Evolutionary conservation across 352 stramenopile species (phyloP).

Genomic region (Phytophthora pisi): DNA sequence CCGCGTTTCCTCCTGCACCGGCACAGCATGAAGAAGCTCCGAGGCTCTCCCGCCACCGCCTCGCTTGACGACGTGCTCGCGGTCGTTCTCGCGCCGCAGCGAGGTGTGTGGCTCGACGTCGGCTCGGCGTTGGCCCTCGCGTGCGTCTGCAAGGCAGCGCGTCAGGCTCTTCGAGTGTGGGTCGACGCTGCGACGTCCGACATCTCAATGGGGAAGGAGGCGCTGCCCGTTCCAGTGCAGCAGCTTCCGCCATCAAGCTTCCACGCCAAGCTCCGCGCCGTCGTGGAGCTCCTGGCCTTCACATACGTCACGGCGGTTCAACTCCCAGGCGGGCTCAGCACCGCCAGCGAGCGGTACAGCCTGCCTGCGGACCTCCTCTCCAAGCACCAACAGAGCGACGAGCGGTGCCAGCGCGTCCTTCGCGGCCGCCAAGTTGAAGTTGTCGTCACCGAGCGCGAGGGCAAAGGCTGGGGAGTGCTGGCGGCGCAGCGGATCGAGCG

Average conservation of each 20-base stretch:
- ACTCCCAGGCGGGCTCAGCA: constrained; percentile 18
- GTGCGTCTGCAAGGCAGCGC: constrained; percentile 7
- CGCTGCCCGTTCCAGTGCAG: constrained; percentile 23
- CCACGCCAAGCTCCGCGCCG: constrained; percentile 1
- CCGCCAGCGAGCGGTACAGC: constrained; percentile 15
- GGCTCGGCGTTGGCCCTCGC: constrained; percentile 19
- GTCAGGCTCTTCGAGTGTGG: constrained; percentile 12
- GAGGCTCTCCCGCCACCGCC: background rate
- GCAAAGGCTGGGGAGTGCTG: constrained; percentile 58
- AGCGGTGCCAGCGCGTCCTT: constrained; percentile 31
- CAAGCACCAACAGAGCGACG: constrained; percentile 23
- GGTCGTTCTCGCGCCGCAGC: constrained; percentile 20
- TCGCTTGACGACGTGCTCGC: constrained; percentile 16
- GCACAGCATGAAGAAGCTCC: constrained; percentile 31
- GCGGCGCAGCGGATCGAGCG: constrained; percentile 37
- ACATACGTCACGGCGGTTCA: constrained; percentile 37
- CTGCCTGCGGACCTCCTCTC: constrained; percentile 28
- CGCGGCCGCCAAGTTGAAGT: constrained; percentile 38
- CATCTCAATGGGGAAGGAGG: constrained; percentile 27
- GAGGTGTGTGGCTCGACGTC: constrained; percentile 12
- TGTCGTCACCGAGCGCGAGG: constrained; percentile 25
- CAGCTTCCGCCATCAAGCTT: background rate
- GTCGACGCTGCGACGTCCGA: constrained; percentile 11
- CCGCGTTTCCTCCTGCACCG: background rate
- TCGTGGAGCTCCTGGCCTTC: constrained; percentile 31